Base-by-base conservation (phyloP, 2,329 filamentous ascomycete genomes). In the Knoxdaviesia capensis region DNA sequence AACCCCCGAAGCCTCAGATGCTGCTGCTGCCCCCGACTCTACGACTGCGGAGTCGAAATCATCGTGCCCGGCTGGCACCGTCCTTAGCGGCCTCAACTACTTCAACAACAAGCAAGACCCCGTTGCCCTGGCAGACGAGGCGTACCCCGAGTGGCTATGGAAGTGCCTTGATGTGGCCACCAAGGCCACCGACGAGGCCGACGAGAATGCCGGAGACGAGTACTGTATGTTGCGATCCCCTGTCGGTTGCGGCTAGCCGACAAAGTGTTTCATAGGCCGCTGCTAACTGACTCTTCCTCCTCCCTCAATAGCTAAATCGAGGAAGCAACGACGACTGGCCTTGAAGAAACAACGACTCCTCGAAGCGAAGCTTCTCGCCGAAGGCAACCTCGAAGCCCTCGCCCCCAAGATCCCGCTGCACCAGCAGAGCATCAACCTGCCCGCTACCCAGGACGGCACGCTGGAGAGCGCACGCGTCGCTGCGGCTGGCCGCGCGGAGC, bases 71-170 rank as follows among this genome's bases (percentile, higher is more conserved):
- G 73, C 76, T 5, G 84, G 84, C 33, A 84, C 79, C 9, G 60
- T 75, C 9, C 64, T 92, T 36, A 74, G 66, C 43, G 83, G 83
- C 1, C 63, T 92, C 43, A 88, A 85, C 58, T 88, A 80, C 59
- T 59, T 77, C 53, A 90, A 90, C 63, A 74, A 71, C 49, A 69
- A 71, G 53, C 61, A 67, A 34, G 82, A 88, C 54, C 83, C 84
- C 0, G 64, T 88, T 5, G 84, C 84, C 7, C 57, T 77, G 51
- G 66, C 75, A 33, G 84, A 92, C 50, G 65, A 74, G 28, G 80
- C 81, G 47, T 92, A 92, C 59, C 84, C 84, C 3, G 65, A 64
- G 29, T 92, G 84, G 84, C 58, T 92, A 47, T 92, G 84, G 84
- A 65, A 60, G 3, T 75, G 80, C 49, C 60, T 90, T 43, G 70